Percentiles rank a stretch among this genome's conserved stretches.
phyloP scores from a whole-genome alignment of 345 rosid species.

The Sonneratia alba region DNA sequence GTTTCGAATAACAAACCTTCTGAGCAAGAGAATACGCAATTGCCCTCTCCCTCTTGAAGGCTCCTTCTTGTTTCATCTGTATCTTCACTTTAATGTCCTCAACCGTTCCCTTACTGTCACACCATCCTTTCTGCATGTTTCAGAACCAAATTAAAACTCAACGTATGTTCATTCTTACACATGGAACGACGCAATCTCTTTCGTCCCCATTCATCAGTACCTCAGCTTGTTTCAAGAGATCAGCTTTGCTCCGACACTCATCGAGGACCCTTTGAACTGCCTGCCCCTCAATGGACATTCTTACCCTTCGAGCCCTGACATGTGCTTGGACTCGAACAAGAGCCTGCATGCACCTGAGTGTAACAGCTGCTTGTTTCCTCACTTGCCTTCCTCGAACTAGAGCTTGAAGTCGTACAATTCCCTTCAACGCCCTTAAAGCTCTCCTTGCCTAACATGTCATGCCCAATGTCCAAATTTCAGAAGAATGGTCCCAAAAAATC shows the following conservation, averaged over 20 bases:
- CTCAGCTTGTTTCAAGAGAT: conserved; percentile 74
- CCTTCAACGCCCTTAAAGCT: conserved; percentile 83
- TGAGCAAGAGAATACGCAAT: conserved; percentile 82
- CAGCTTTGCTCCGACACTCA: conserved; percentile 50
- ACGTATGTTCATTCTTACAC: not conserved
- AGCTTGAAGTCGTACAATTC: conserved; percentile 91
- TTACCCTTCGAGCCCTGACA: conserved; percentile 82
- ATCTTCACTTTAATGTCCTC: conserved; percentile 60
- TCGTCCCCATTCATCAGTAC: conserved; percentile 14
- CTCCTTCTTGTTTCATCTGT: conserved; percentile 85
- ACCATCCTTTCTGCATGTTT: conserved; percentile 76
- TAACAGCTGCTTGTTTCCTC: conserved; percentile 96
- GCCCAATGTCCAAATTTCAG: not conserved
- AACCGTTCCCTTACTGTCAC: conserved; percentile 82
- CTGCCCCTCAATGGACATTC: conserved; percentile 82
- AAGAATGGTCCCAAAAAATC: not conserved
- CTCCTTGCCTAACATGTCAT: conserved; percentile 53
- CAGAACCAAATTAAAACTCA: not conserved
- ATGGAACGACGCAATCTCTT: not conserved
- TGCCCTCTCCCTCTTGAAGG: conserved; percentile 85
- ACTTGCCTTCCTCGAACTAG: conserved; percentile 85
- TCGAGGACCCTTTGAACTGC: conserved; percentile 64
- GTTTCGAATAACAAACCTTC: conserved; percentile 35
- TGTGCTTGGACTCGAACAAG: conserved; percentile 89
- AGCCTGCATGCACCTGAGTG: conserved; percentile 95